Base-by-base conservation (phyloP, 306 rosid genomes). In the Quercus dentata region DNA sequence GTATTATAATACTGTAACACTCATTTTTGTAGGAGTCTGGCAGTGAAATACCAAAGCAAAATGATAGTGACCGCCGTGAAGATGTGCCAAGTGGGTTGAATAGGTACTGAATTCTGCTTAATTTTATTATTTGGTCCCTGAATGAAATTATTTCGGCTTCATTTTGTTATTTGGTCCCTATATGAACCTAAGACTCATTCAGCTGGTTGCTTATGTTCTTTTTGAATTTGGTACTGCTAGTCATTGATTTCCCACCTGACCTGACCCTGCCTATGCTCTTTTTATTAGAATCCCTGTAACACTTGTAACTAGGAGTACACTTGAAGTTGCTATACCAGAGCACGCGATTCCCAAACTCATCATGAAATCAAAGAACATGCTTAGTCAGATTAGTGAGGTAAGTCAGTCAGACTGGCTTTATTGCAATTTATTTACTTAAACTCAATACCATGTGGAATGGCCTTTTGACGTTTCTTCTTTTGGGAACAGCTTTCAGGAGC, bases 351-450 rank as follows among this genome's bases (percentile, higher is more conserved):
- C 97, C 12, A 93, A 96, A 90, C 99, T 96, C 76, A 82, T 88
- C 74, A 92, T 92, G 64, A 93, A 89, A 81, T 93, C 97, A 21
- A 96, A 87, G 87, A 96, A 88, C 97, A 96, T 88, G 94, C 99
- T 96, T 79, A 90, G 87, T 35, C 98, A 88, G 82, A 93, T 96
- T 83, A 96, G 99, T 54, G 99, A 93, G 98, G 99, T 93, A 63
- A 33, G 88, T 85, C 71, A 33, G 88, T 85, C 71, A 65, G 75
- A 64, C 51, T 79, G 71, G 61, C 63, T 78, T 69, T 20, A 76
- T 46, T 73, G 46, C 58, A 73, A 64, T 78, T 74, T 69, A 71
- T 73, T 2, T 20, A 51, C 30, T 15, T 25, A 33, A 49, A 73
- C 56, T 27, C 11, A 38, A 38, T 35, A 71, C 44, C 62, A 28